Evolutionary conservation across 2,329 filamentous ascomycete species (phyloP), one percentile per base, ranked within the genome.

Genomic region (Cladosporium sp.): DNA sequence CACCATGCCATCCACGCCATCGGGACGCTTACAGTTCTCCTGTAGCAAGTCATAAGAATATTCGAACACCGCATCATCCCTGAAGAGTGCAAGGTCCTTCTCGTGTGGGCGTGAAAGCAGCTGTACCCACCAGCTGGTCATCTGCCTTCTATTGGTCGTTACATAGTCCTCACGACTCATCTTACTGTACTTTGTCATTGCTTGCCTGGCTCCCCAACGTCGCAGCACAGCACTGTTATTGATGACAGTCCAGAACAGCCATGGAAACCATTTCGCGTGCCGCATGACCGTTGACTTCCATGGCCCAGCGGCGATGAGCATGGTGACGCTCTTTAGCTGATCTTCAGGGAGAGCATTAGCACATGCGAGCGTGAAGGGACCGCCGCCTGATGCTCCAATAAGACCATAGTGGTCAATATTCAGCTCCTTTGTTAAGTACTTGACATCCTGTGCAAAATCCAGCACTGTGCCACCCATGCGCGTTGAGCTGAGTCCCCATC

Each of bases 341-440:
- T 60, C 54, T n/a, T 42, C 51, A 17, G 75, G 71, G 15, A 81
- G 64, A 3, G 62, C 60, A 42, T 72, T 69, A 12, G 78, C 72
- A 62, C 78, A 82, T 20, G 78, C 79, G 11, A 81, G 65, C 1
- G 74, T 73, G 63, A 78, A 81, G 0, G 79, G 77, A 1, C 76
- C 76, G 19, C 80, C 80, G 7, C 78, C 79, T 0, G 75, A 79
- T 4, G 73, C 67, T 1, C 78, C 78, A 5, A 81, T 61, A 20
- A 82, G 68, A 15, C 73, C 71, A 65, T 78, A 82, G 5, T 69
- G 62, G 5, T 68, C 58, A 15, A 81, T 60, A 5, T 72, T 67
- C 9, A 81, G 70, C 59, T 77, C 70, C 2, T 73, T 62, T 5
- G 73, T 72, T 6, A 82, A 71, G 0, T 67, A 66, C 15, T 73